Evolutionary conservation across 1,284 basidiomycete genomes (phyloP), one percentile per base, ranked within the genome.

Genomic region (Trametes pubescens): DNA sequence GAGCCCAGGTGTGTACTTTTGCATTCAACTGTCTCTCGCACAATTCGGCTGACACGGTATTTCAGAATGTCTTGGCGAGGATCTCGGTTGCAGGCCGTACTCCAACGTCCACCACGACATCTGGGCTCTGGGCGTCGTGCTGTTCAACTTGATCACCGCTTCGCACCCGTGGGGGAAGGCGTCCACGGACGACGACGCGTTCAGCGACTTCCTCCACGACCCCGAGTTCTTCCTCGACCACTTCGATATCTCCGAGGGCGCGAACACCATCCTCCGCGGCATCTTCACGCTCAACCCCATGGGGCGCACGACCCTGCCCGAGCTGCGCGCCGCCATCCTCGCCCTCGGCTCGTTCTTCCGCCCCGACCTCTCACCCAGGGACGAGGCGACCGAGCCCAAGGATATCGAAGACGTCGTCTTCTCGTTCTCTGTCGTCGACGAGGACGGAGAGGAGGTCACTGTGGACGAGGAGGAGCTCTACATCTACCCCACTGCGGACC

Each of bases 121-220:
- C 64, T 98, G 96, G 96, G 91, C 95, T 4, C 82, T 98, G 13
- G 76, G 75, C 9, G 66, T 77, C 40, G 71, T 76, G 47, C 68
- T 78, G 35, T 43, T 73, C 58, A 97, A 97, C 78, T 86, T 99
- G 78, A 88, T 94, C 44, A 91, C 91, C 64, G 91, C 91, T 22
- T 85, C 89, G 24, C 93, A 92, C 74, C 96, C 95, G 4, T 98
- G 96, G 96, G 84, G 85, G 64, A 82, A 85, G 70, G 94, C 96
- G 1, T 86, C 82, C 47, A 76, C 82, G 2, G 78, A 82, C 43
- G 95, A 98, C 76, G 84, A 86, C 47, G 89, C 87, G 29, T 97
- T 92, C 80, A 75, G 49, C 35, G 62, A 65, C 43, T 72, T 69
- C 61, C 52, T 67, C 54, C 34, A 49, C 57, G 83, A 94, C 69